Percentiles rank a stretch among this genome's conserved stretches.
These are phyloP conservation scores for Colletotrichum eremochloae DNA, from an alignment of 2,329 filamentous ascomycete genomes.

Conservation along the genomic window DNA sequence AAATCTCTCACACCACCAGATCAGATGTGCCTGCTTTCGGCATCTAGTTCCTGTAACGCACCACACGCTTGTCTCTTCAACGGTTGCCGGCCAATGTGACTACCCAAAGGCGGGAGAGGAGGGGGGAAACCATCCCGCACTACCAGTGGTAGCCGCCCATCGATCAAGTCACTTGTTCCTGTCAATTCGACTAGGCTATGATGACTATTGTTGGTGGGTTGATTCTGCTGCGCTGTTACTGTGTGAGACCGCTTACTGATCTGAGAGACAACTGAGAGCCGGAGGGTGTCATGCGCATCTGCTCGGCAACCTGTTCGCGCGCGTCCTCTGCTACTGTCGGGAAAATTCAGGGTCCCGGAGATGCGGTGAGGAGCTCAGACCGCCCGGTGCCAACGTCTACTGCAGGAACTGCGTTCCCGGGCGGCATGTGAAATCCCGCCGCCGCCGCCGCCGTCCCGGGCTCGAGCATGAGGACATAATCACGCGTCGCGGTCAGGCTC, in stretches of 20 bases:
- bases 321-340: slow-evolving; percentile 3
- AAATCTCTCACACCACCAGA: slow-evolving; percentile 20
- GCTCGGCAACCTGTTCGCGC: slow-evolving; percentile 7
- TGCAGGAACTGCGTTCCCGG: slow-evolving; percentile 35
- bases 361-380: slow-evolving; percentile 34
- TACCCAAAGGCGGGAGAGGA: not conserved
- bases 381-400: slow-evolving; percentile 22
- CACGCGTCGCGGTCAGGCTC: slow-evolving; percentile 22
- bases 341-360: slow-evolving; percentile 35
- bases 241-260: slow-evolving; percentile 19
- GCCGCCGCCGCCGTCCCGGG: slow-evolving; percentile 8
- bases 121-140: not conserved
- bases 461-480: slow-evolving; percentile 34
- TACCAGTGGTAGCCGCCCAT: not conserved
- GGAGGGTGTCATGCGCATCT: slow-evolving; percentile 27
- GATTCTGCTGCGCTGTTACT: slow-evolving; percentile 14
- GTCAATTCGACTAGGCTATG: slow-evolving; percentile 4
- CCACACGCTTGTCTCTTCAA: slow-evolving; percentile 34
- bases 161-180: not conserved
- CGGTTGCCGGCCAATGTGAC: slow-evolving; percentile 4
- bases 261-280: slow-evolving; percentile 8
- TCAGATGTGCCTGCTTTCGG: slow-evolving; percentile 38
- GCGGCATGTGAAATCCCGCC: slow-evolving; percentile 32
- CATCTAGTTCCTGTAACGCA: slow-evolving; percentile 1
- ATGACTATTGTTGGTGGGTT: not conserved